phyloP scores from a whole-genome alignment of 2,329 filamentous ascomycete genomes.

The Trichophaea hybrida region DNA sequence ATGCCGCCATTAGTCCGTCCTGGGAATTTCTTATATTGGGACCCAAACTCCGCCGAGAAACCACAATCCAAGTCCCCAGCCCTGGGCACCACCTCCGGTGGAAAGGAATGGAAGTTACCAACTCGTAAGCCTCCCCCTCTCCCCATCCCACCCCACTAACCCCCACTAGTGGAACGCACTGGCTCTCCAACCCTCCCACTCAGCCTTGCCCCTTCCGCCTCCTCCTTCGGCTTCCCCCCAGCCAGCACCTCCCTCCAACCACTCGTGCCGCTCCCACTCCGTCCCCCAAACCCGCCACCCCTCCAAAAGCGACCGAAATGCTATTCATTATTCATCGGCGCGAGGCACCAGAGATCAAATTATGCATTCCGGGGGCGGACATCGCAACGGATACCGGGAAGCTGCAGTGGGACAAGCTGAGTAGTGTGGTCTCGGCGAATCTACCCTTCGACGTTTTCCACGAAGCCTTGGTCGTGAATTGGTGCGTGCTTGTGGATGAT shows the following conservation, averaged over 20 bases:
- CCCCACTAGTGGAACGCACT: not conserved
- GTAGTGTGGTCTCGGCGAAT: not conserved
- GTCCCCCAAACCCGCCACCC: not conserved
- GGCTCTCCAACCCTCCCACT: not conserved
- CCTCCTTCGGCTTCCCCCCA: not conserved
- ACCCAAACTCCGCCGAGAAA: not conserved
- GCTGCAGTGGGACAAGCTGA: not conserved
- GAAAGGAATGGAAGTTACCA: not conserved
- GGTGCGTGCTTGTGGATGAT: not conserved
- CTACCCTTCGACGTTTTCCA: not conserved
- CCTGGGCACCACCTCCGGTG: not conserved
- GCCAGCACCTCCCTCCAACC: not conserved
- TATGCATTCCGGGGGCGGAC: not conserved
- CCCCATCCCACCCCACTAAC: not conserved
- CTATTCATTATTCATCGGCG: not conserved
- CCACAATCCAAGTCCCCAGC: no score
- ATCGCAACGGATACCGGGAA: not conserved
- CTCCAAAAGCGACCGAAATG: not conserved
- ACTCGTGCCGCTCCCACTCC: not conserved
- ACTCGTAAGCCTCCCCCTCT: not conserved
- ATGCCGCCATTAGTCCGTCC: not conserved
- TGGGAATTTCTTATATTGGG: not conserved
- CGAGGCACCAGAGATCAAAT: not conserved
- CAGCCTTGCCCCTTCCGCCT: not conserved
- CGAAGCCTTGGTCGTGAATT: not conserved